These are phyloP conservation scores for Globisporangium okanoganense DNA, from an alignment of 352 stramenopile genomes.

Conservation along the genomic window DNA sequence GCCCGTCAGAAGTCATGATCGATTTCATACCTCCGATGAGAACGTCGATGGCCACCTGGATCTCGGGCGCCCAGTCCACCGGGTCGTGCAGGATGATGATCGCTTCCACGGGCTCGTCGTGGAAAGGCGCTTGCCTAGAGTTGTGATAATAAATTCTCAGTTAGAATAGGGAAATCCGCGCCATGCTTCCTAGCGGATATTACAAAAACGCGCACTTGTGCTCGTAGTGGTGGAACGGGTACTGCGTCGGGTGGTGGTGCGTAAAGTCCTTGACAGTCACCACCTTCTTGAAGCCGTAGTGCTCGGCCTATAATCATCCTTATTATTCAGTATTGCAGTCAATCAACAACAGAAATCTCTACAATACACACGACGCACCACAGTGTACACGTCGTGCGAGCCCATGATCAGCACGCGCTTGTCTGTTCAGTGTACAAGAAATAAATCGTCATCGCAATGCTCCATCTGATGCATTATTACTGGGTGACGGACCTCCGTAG, in stretches of 20 bases:
- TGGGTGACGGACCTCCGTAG: constrained; percentile 41
- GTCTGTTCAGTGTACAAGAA: constrained; percentile 26
- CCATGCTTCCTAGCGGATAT: not conserved
- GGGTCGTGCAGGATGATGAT: constrained; percentile 91
- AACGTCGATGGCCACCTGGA: constrained; percentile 89
- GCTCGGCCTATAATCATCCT: constrained; percentile 22
- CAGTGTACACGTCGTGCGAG: constrained; percentile 74
- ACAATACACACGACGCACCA: constrained; percentile 29
- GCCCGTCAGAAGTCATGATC: not conserved
- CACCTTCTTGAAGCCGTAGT: constrained; percentile 85
- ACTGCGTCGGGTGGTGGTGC: constrained; percentile 68
- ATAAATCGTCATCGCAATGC: not conserved
- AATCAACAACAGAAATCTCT: not conserved
- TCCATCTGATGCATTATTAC: not conserved
- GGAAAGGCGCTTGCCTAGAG: constrained; percentile 41
- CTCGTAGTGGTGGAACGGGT: constrained; percentile 75
- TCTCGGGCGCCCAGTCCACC: constrained; percentile 84
- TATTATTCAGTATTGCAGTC: not conserved
- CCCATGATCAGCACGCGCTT: constrained; percentile 86
- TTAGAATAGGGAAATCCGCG: not conserved
- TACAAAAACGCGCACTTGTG: constrained; percentile 34
- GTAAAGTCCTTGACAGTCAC: constrained; percentile 69
- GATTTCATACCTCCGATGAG: constrained; percentile 51
- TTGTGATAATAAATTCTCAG: not conserved
- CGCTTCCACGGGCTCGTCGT: constrained; percentile 73